These are phyloP conservation scores for Datisca glomerata DNA, from an alignment of 306 rosid genomes.

Conservation along the genomic window DNA sequence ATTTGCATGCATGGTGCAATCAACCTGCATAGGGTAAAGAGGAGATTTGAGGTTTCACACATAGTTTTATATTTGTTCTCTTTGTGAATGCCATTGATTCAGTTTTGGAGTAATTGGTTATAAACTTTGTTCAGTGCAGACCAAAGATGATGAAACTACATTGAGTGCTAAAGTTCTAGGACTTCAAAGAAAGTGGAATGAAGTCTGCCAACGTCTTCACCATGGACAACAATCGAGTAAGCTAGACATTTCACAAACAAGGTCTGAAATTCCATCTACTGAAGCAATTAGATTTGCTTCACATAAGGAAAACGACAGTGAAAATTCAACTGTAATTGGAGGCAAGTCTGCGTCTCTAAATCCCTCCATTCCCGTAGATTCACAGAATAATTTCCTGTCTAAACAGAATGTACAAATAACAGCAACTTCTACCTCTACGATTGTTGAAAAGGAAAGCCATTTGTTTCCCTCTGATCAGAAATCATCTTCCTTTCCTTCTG, in stretches of 20 bases:
- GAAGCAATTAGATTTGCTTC: slow-evolving; percentile 32
- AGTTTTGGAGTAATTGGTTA: slow-evolving; percentile 12
- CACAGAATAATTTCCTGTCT: slow-evolving; percentile 20
- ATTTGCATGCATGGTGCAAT: slow-evolving; percentile 6
- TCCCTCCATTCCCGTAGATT: slow-evolving; percentile 20
- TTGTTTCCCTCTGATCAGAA: slow-evolving; percentile 18
- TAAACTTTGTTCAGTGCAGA: slow-evolving; percentile 67
- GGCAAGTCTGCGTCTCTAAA: slow-evolving; percentile 20
- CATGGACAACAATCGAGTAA: slow-evolving; percentile 31
- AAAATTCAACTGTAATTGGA: slow-evolving; percentile 27
- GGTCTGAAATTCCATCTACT: slow-evolving; percentile 25
- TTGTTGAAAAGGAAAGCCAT: slow-evolving; percentile 21
- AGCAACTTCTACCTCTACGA: slow-evolving; percentile 22
- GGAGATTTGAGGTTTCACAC: background rate
- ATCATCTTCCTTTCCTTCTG: slow-evolving; percentile 34
- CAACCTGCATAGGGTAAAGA: too few species aligned
- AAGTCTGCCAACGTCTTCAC: slow-evolving; percentile 45
- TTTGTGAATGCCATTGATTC: too few species aligned
- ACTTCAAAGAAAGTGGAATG: slow-evolving; percentile 74
- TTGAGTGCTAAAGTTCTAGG: slow-evolving; percentile 27
- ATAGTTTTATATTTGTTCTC: background rate
- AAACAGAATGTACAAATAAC: slow-evolving; percentile 25
- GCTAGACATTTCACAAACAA: slow-evolving; percentile 26
- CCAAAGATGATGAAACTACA: slow-evolving; percentile 35
- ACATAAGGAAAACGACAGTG: slow-evolving; percentile 29